Base-by-base conservation (phyloP, 345 rosid genomes). In the Reutealis trisperma region DNA sequence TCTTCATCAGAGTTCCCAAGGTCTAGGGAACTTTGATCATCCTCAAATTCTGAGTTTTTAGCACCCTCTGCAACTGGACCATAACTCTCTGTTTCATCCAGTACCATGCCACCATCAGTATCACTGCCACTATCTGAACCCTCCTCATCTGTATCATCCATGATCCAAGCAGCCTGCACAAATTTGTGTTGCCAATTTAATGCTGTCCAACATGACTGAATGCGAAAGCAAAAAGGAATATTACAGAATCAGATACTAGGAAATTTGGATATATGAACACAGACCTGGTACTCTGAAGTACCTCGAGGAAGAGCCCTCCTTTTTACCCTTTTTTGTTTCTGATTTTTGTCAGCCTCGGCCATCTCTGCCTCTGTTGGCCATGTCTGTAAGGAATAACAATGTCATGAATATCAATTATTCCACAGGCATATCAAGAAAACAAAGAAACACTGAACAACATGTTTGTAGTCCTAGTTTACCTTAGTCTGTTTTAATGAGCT, bases 291-390 rank as follows among this genome's bases (percentile, higher is more conserved):
- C 25, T 93, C 98, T 80, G 99, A 94, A 81, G 98, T 94, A 78
- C 98, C 98, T 71, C 82, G 88, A 59, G 98, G 99, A 75, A 94
- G 84, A 62, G 62, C 77, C 81, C 89, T 91, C 86, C 89, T 90
- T 83, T 81, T 94, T 30, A 70, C 60, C 83, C 60, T 88, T 79
- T 79, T 89, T 27, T 87, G 86, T 77, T 88, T 88, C 75, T 84
- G 93, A 72, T 83, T 81, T 84, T 70, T 82, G 63, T 88, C 93
- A 63, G 96, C 98, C 83, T 93, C 96, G 21, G 88, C 94, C 92
- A 93, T 90, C 83, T 95, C 99, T 75, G 85, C 96, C 81, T 93
- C 93, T 19, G 98, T 93, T 78, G 99, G 99, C 98, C 98, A 95
- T 49, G 97, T 95, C 99, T 95, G 83, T 72, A 74, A 77, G 63